Evolutionary conservation across 495 filamentous ascomycete genomes (phyloP).

Genomic region (Penicillium tannophilum): DNA sequence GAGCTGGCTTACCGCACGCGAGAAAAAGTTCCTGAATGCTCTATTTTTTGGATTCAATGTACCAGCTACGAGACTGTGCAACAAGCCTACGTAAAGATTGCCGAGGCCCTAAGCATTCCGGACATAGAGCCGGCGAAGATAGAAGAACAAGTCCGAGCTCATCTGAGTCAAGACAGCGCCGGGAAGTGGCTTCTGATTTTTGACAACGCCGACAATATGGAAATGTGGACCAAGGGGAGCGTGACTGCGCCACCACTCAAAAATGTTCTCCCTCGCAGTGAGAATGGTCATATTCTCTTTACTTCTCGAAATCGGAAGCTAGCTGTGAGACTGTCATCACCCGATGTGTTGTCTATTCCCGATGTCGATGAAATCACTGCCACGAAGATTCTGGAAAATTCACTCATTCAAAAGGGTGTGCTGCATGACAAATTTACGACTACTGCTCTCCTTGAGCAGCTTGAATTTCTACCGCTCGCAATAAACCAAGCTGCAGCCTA

Average conservation of each 20-base stretch:
- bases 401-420: no score
- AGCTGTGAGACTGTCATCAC: background rate
- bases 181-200: slow-evolving; percentile 40
- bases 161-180: slow-evolving; percentile 24
- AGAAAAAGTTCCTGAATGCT: slow-evolving; percentile 39
- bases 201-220: slow-evolving; percentile 35
- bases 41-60: slow-evolving; percentile 55
- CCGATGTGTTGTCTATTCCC: background rate
- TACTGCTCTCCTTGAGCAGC: no score
- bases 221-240: slow-evolving; percentile 1
- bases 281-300: background rate
- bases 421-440: no score
- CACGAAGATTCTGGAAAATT: no score
- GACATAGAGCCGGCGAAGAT: slow-evolving; percentile 23
- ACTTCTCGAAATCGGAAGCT: background rate
- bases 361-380: no score
- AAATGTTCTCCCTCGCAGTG: background rate
- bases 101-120: slow-evolving; percentile 23
- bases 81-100: slow-evolving; percentile 46
- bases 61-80: slow-evolving; percentile 43
- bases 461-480: no score
- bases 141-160: slow-evolving; percentile 28
- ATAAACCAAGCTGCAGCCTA: no score
- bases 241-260: background rate
- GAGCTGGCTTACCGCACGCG: slow-evolving; percentile 47